Evolutionary conservation across 1,284 basidiomycete species (phyloP), one percentile per base, ranked within the genome.

Genomic region (Cutaneotrichosporon cutaneum): DNA sequence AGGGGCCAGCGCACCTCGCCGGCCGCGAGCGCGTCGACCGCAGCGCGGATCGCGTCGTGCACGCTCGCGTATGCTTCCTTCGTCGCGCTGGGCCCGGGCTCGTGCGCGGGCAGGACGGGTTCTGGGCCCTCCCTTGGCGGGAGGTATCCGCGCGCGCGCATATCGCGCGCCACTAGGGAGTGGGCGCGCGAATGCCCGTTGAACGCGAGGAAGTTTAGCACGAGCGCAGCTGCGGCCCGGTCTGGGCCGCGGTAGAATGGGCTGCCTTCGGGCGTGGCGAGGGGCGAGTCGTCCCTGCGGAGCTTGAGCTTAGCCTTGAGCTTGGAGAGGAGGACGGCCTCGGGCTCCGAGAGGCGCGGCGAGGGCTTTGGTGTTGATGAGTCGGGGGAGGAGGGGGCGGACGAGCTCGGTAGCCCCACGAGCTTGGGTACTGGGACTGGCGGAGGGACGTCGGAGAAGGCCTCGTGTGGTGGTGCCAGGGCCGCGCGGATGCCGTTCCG

Each of bases 121-220:
- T 9, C 27, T 7, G n/a, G n/a, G 2, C 39, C 11, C 18, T 50
- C 10, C 11, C 54, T 6, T 4, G 35, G 35, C 4, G 45, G 16
- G 22, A 68, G 32, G 58, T 58, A 64, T 2, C 62, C 61, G 16
- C 70, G 62, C n/a, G 55, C 47, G 2, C 24, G 56, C 64, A 76
- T 68, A 14, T 42, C 58, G 0, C 33, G 39, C 10, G 51, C 55
- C 7, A 71, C 52, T 7, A 66, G 48, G 0, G 61, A 51, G 14
- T 69, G 59, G 0, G 89, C 87, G 51, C 83, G 84, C 18, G 85
- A 84, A 70, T 90, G 89, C 2, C 92, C 92, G 66, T 90, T 86
- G 72, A 93, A 89, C 4, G 86, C 82, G 26, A 94, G 83, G 72
- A 92, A 92, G 48, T 87, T 85, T 48, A 90, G 75, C 11, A 94